phyloP scores from a whole-genome alignment of 805 yeast genomes.

The Brettanomyces bruxellensis region DNA sequence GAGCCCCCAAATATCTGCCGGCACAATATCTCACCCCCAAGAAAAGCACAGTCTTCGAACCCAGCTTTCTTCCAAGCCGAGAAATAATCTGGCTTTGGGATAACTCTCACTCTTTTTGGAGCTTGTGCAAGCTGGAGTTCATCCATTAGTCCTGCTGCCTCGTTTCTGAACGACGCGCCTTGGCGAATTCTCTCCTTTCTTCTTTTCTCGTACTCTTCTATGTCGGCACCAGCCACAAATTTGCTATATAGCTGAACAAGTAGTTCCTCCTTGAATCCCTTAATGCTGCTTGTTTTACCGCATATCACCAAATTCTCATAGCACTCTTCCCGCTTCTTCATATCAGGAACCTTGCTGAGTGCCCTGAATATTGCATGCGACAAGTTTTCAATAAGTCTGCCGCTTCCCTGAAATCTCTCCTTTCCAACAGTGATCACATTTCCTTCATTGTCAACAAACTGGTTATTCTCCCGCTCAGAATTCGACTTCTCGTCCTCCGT shows the following conservation, averaged over 20 bases:
- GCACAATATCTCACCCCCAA: constrained; percentile 84
- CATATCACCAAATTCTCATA: constrained; percentile 75
- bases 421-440: constrained; percentile 65
- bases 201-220: constrained; percentile 5
- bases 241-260: constrained; percentile 37
- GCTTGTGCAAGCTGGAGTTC: constrained; percentile 45
- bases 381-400: constrained; percentile 45
- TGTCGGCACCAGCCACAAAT: constrained; percentile 16
- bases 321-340: constrained; percentile 66
- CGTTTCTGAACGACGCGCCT: constrained; percentile 20
- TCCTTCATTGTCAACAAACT: constrained; percentile 54
- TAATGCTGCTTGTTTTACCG: constrained; percentile 68
- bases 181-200: constrained; percentile 13
- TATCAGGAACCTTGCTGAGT: constrained; percentile 46
- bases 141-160: constrained; percentile 14
- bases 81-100: constrained; percentile 82
- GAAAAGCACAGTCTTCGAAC: constrained; percentile 65
- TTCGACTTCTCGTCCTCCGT: constrained; percentile 32
- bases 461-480: constrained; percentile 63
- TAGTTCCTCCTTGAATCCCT: constrained; percentile 63
- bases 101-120: constrained; percentile 63
- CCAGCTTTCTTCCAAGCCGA: constrained; percentile 87
- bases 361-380: constrained; percentile 45
- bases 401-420: constrained; percentile 80
- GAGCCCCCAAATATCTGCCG: constrained; percentile 70